Percentiles rank a stretch among this genome's conserved stretches.
Conservation (phyloP, 2,329 filamentous ascomycete genomes). For the Fusarium liriodendri region DNA sequence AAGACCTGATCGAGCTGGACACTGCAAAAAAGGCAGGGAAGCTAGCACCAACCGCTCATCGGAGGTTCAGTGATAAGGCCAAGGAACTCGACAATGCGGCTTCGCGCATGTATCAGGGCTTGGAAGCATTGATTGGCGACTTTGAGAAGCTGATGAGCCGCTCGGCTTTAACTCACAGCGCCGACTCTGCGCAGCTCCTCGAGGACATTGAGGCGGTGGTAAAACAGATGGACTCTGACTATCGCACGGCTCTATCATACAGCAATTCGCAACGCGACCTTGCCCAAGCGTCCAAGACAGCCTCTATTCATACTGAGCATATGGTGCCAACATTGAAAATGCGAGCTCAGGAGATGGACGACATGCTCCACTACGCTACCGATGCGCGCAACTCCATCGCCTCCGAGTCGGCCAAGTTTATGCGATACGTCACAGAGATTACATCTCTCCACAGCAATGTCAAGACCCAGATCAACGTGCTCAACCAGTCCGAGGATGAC, state of each 20-base stretch:
- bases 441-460: slow-evolving; percentile 80
- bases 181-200: slow-evolving; percentile 76
- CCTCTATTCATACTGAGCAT: slow-evolving; percentile 71
- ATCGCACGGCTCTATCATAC: slow-evolving; percentile 79
- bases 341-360: slow-evolving; percentile 70
- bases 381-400: slow-evolving; percentile 77
- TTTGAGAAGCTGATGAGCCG: slow-evolving; percentile 70
- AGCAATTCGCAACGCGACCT: slow-evolving; percentile 71
- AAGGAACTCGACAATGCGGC: slow-evolving; percentile 71
- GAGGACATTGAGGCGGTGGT: slow-evolving; percentile 88
- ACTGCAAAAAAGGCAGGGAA: slow-evolving; percentile 79
- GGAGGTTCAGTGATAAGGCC: slow-evolving; percentile 70
- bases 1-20: slow-evolving; percentile 81
- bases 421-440: slow-evolving; percentile 85
- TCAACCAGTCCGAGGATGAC: slow-evolving; percentile 81
- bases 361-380: slow-evolving; percentile 67
- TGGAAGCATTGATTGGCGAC: slow-evolving; percentile 69
- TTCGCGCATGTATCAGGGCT: slow-evolving; percentile 69
- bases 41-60: slow-evolving; percentile 67
- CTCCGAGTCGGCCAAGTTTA: slow-evolving; percentile 74
- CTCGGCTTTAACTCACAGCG: slow-evolving; percentile 66
- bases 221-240: slow-evolving; percentile 88
- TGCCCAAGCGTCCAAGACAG: slow-evolving; percentile 71
- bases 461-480: slow-evolving; percentile 75
- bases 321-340: slow-evolving; percentile 69